Base-by-base conservation (phyloP, 192 early-diverging fungal genomes). In the Backusella mclennaniae region DNA sequence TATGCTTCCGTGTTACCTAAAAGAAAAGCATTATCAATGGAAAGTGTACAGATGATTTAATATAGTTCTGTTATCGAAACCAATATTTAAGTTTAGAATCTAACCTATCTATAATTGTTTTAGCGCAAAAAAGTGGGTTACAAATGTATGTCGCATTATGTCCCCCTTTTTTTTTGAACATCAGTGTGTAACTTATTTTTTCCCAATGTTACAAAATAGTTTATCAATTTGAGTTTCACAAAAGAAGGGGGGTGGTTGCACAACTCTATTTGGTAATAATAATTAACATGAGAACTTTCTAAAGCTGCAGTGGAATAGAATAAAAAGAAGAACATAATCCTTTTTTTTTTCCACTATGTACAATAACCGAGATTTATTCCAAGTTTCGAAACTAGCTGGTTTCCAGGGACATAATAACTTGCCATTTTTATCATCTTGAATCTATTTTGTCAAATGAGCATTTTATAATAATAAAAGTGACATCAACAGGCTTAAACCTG, bases 1-100 rank as follows among this genome's bases (percentile, higher is more conserved):
- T 31, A 33, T 21, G 53, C 19, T 21, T 56, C n/a, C 49, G 49
- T 21, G 49, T 21, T 53, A 53, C 49, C n/a, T 17, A 53, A 53
- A 53, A n/a, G 17, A 33, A n/a, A 46, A 53, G 3, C 38, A 39
- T 44, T 17, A 56, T 56, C 53, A 56, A 56, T 56, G 42, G 5
- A 44, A 44, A 44, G 42, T 9, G 19, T 56, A 56, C 53, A 23
- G 15, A 56, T 56, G 53, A 9, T 21, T 56, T 56, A 56, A 56
- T 56, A 56, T 56, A 56, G 53, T 56, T 21, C 53, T 56, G 21
- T 56, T 56, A 56, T 56, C 53, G 53, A 56, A 56, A 56, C 8
- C 53, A 56, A n/a, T 56, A 56, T 56, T 56, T 56, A 56, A 56
- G 53, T 56, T 56, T 56, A 26, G 53, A 56, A 56, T 56, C 19